Evolutionary conservation across 345 rosid genomes (phyloP).

Genomic region (Linum tenue): DNA sequence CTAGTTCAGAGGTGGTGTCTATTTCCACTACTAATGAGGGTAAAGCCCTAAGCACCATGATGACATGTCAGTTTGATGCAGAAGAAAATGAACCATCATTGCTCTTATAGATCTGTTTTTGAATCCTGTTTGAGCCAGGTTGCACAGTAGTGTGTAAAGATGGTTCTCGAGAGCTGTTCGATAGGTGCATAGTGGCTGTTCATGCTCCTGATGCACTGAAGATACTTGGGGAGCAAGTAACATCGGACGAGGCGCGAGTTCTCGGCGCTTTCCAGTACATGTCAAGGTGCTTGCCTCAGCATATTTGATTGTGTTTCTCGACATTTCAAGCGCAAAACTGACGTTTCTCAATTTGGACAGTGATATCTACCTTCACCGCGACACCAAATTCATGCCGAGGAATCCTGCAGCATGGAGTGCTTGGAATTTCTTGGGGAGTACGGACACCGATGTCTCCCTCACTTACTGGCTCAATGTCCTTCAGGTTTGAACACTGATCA

Average conservation of each 20-base stretch:
- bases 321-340: background rate
- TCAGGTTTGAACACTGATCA: slow-evolving; percentile 44
- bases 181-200: slow-evolving; percentile 48
- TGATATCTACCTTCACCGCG: slow-evolving; percentile 71
- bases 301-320: background rate
- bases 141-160: slow-evolving; percentile 42
- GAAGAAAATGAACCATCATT: no score
- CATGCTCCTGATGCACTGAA: slow-evolving; percentile 78
- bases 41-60: slow-evolving; percentile 15
- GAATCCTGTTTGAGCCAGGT: slow-evolving; percentile 20
- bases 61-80: background rate
- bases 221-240: slow-evolving; percentile 54
- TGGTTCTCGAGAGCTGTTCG: slow-evolving; percentile 37
- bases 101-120: background rate
- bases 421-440: slow-evolving; percentile 86
- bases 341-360: slow-evolving; percentile 26
- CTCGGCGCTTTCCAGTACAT: slow-evolving; percentile 86
- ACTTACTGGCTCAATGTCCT: slow-evolving; percentile 95
- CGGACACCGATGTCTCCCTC: slow-evolving; percentile 51
- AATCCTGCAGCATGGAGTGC: slow-evolving; percentile 86
- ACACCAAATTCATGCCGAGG: slow-evolving; percentile 66
- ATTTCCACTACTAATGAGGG: slow-evolving; percentile 39
- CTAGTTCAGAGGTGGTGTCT: slow-evolving; percentile 40
- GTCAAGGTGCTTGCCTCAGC: slow-evolving; percentile 38
- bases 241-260: slow-evolving; percentile 60